A percentile compares a stretch with the other conserved stretches of the same genome.
These are phyloP conservation scores for Fusarium luffae DNA, from an alignment of 2,329 filamentous ascomycete species.

Conservation along the genomic window DNA sequence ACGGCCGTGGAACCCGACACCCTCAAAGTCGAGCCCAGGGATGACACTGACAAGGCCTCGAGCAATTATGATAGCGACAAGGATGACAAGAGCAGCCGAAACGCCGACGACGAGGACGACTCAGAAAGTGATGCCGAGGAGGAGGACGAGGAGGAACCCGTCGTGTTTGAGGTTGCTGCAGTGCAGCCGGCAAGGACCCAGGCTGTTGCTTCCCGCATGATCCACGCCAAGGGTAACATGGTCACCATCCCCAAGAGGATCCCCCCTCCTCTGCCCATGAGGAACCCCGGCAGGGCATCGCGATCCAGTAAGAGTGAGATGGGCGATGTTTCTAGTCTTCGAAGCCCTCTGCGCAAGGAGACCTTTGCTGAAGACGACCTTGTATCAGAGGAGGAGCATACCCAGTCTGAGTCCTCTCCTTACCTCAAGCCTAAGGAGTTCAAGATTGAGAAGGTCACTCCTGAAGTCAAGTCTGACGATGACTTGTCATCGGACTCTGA, in stretches of 20 bases:
- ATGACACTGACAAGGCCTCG: slow-evolving; percentile 43
- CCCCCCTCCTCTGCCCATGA: slow-evolving; percentile 79
- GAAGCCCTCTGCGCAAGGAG: slow-evolving; percentile 63
- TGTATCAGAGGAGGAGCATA: slow-evolving; percentile 38
- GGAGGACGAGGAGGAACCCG: slow-evolving; percentile 64
- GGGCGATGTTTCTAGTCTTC: slow-evolving; percentile 66
- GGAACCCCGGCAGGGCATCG: slow-evolving; percentile 76
- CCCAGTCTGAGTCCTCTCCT: slow-evolving; percentile 36
- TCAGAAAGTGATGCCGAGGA: slow-evolving; percentile 36
- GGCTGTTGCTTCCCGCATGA: slow-evolving; percentile 71
- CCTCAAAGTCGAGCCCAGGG: slow-evolving; percentile 38
- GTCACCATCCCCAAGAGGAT: slow-evolving; percentile 86
- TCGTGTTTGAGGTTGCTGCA: slow-evolving; percentile 75
- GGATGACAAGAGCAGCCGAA: slow-evolving; percentile 42
- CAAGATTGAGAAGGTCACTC: slow-evolving; percentile 35
- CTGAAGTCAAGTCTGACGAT: slow-evolving; percentile 12
- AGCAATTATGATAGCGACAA: slow-evolving; percentile 42
- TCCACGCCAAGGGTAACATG: slow-evolving; percentile 79
- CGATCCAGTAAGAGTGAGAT: slow-evolving; percentile 63
- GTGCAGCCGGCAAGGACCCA: slow-evolving; percentile 65
- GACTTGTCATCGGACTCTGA: slow-evolving; percentile 39
- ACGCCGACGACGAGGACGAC: slow-evolving; percentile 44
- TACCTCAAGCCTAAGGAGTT: slow-evolving; percentile 36
- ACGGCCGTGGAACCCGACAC: slow-evolving; percentile 35
- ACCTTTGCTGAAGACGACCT: slow-evolving; percentile 56